Evolutionary conservation across 306 rosid species (phyloP), one percentile per base, ranked within the genome.

Genomic region (Inga laurina): DNA sequence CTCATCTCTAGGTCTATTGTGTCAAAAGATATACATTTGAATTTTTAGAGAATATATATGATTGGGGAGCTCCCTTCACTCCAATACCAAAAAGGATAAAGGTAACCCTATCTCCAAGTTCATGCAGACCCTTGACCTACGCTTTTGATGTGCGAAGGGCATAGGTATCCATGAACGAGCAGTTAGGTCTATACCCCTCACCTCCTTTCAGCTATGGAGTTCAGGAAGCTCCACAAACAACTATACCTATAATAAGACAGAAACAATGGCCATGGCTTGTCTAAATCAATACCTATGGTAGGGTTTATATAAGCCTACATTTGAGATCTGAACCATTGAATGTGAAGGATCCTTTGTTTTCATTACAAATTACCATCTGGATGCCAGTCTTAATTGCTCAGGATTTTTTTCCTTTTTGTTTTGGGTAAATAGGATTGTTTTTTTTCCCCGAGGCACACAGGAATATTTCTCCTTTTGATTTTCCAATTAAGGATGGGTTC

Each of bases 41-140:
- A 32, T 32, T 32, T 32, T 2, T 3, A 32, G 34, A 32, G 34
- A 32, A 32, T 32, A 32, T 41, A 8, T 46, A 46, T 22, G 21
- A 34, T 34, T 34, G 7, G 39, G 43, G 72, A 66, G 24, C 72
- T 66, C 72, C 45, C 44, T 66, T 66, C 72, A 66, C 12, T 66
- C 45, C 72, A 66, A 66, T 34, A 34, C n/a, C 69, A 64, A 66
- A 46, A 9, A 54, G 65, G 70, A 65, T 65, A 2, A 30, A 30
- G 21, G 70, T 13, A 30, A 1, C 41, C 43, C 70, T 65, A 32
- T 65, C 70, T 65, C 70, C 70, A 4, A 65, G n/a, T 84, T 84
- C 90, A 89, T 86, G 89, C 86, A 81, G 77, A 89, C 90, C 34
- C 82, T 81, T 86, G 57, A 84, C 30, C 82, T 77, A 68, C 81